phyloP scores from a whole-genome alignment of 345 rosid genomes.

The Syzygium aqueum region DNA sequence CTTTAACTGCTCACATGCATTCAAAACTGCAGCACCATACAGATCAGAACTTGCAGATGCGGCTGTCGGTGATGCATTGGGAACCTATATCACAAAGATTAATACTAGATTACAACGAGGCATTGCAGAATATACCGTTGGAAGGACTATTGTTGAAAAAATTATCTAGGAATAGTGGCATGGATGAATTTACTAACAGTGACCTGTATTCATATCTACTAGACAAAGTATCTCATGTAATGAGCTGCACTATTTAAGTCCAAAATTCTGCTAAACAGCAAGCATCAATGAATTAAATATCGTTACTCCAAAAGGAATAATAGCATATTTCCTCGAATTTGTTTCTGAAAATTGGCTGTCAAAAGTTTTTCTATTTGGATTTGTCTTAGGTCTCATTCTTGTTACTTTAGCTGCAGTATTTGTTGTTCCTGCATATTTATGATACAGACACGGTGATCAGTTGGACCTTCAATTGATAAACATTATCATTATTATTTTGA shows the following conservation, averaged over 20 bases:
- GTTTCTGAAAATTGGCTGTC: too few species aligned
- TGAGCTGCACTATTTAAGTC: neutral
- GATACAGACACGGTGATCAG: too few species aligned
- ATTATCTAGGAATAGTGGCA: neutral
- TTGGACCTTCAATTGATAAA: too few species aligned
- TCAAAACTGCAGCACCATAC: slow-evolving; percentile 92
- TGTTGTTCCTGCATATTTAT: too few species aligned
- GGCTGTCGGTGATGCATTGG: slow-evolving; percentile 88
- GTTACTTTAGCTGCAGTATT: too few species aligned
- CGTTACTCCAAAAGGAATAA: too few species aligned
- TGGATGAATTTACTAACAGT: neutral
- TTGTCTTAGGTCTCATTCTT: too few species aligned
- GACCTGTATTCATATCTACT: neutral
- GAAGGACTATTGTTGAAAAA: neutral
- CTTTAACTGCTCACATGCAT: slow-evolving; percentile 87
- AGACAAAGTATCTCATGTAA: neutral
- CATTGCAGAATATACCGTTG: neutral
- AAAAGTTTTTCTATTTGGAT: too few species aligned
- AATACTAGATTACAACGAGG: neutral
- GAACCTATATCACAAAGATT: slow-evolving; percentile 38
- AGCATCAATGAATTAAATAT: neutral
- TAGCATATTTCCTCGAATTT: too few species aligned
- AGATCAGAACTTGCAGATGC: slow-evolving; percentile 98
- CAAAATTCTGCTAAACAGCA: neutral
- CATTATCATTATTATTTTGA: too few species aligned